A percentile compares a stretch with the other conserved stretches of the same genome.
Conservation (phyloP, 2,329 filamentous ascomycete genomes). For the Phyllosticta citrichinensis region DNA sequence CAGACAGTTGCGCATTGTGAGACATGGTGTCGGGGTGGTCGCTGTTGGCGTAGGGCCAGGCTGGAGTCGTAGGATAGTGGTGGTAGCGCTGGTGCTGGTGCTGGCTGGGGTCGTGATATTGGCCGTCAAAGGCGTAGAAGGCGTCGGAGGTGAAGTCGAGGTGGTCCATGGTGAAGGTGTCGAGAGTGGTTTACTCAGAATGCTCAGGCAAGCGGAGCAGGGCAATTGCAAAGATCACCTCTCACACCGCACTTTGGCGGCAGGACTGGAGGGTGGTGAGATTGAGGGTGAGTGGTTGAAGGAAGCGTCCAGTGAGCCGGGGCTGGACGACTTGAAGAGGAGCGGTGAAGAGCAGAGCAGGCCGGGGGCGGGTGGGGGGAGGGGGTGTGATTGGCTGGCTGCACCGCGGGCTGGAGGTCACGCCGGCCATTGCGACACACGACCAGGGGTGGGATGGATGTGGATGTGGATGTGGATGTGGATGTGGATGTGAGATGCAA, state of each 20-base stretch:
- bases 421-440: conserved; percentile 5
- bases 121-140: conserved; percentile 7
- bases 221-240: conserved; percentile 11
- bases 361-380: conserved; percentile 2
- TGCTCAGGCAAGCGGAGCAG: conserved; percentile 9
- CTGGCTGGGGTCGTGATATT: conserved; percentile 5
- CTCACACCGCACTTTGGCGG: conserved; percentile 11
- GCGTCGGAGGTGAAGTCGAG: conserved; percentile 11
- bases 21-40: conserved; percentile 21
- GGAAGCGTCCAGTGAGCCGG: conserved; percentile 8
- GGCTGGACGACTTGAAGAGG: conserved; percentile 8
- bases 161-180: conserved; percentile 10
- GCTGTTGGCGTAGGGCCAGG: conserved; percentile 30
- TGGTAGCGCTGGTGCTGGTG: conserved; percentile 11
- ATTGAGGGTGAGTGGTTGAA: conserved; percentile 8
- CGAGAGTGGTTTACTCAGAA: not conserved
- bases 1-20: conserved; percentile 11
- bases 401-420: conserved; percentile 7
- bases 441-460: too few species aligned
- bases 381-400: conserved; percentile 2
- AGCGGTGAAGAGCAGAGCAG: conserved; percentile 5
- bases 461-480: too few species aligned
- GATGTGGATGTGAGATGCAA: not conserved
- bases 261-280: conserved; percentile 4
- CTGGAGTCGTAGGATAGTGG: conserved; percentile 20